These are phyloP conservation scores for Agrocybe chaxingu DNA, from an alignment of 768 basidiomycete genomes.

Conservation along the genomic window DNA sequence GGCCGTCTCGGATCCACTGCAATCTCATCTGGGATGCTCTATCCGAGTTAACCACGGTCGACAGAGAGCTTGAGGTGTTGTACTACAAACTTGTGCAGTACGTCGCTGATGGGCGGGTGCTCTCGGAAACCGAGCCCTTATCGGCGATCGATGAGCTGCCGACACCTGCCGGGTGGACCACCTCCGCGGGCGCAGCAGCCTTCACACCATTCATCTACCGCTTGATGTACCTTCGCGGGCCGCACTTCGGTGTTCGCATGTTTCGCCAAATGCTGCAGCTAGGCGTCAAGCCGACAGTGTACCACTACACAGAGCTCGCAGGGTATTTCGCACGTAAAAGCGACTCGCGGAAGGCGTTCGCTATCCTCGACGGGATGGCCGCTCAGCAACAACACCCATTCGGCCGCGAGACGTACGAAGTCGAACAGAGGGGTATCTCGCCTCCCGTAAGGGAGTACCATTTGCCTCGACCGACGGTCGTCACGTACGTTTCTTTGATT, in stretches of 20 bases:
- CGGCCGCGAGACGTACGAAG: neutral
- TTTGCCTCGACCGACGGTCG: slow-evolving; percentile 16
- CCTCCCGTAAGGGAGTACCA: neutral
- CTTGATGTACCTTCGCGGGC: slow-evolving; percentile 29
- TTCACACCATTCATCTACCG: slow-evolving; percentile 55
- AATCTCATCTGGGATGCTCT: slow-evolving; percentile 40
- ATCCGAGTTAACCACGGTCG: slow-evolving; percentile 17
- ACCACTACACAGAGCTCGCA: slow-evolving; percentile 50
- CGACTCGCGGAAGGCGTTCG: slow-evolving; percentile 30
- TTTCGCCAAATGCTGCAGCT: slow-evolving; percentile 51
- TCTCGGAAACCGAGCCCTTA: slow-evolving; percentile 3
- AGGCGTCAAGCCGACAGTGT: slow-evolving; percentile 40
- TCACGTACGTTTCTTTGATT: slow-evolving; percentile 20
- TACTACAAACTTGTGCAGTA: slow-evolving; percentile 42
- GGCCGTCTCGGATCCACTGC: slow-evolving; percentile 30
- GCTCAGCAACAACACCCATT: neutral
- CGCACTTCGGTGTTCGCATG: slow-evolving; percentile 33
- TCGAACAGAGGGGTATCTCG: neutral
- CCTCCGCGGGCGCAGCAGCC: slow-evolving; percentile 22
- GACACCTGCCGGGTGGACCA: slow-evolving; percentile 27
- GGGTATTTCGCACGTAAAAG: slow-evolving; percentile 41
- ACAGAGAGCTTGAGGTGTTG: slow-evolving; percentile 27
- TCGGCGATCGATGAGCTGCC: slow-evolving; percentile 16
- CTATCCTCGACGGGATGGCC: slow-evolving; percentile 43
- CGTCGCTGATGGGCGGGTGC: slow-evolving; percentile 9